phyloP scores from a whole-genome alignment of 495 filamentous ascomycete genomes.

The Daldinia vernicosa region DNA sequence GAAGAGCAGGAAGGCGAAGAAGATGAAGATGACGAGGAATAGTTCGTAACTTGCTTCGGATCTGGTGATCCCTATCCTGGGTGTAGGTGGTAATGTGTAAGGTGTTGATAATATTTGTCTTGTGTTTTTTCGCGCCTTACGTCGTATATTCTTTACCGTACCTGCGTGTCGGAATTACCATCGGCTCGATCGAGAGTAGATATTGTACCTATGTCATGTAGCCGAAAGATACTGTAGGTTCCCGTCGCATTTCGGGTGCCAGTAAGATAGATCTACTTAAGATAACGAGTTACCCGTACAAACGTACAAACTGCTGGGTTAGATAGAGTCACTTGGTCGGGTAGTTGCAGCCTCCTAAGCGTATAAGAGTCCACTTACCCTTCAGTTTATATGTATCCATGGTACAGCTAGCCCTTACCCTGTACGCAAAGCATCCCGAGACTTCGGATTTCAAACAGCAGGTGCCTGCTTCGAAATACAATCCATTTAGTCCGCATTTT shows the following conservation, averaged over 20 bases:
- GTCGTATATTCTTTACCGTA: not conserved
- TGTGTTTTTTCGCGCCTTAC: not conserved
- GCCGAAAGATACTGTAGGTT: not conserved
- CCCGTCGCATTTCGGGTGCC: not conserved
- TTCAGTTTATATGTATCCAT: not conserved
- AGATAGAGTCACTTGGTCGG: not conserved
- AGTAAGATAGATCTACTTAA: not conserved
- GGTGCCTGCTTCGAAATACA: not conserved
- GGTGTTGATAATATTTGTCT: not conserved
- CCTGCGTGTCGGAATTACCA: too few species aligned
- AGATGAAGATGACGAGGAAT: slow-evolving; percentile 10
- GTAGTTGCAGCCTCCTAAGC: not conserved
- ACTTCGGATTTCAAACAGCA: not conserved
- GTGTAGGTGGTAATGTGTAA: not conserved
- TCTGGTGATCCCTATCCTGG: not conserved
- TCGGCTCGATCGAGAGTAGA: too few species aligned
- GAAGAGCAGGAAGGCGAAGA: slow-evolving; percentile 8
- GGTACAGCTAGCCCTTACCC: not conserved
- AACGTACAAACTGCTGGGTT: too few species aligned
- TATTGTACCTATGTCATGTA: too few species aligned
- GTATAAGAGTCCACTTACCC: not conserved
- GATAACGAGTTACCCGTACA: too few species aligned
- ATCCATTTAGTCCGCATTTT: not conserved
- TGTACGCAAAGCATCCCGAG: not conserved
- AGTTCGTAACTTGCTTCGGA: not conserved